A percentile compares a stretch with the other conserved stretches of the same genome.
Conservation (phyloP, 148 eudicot species). For the Oxyria digyna region DNA sequence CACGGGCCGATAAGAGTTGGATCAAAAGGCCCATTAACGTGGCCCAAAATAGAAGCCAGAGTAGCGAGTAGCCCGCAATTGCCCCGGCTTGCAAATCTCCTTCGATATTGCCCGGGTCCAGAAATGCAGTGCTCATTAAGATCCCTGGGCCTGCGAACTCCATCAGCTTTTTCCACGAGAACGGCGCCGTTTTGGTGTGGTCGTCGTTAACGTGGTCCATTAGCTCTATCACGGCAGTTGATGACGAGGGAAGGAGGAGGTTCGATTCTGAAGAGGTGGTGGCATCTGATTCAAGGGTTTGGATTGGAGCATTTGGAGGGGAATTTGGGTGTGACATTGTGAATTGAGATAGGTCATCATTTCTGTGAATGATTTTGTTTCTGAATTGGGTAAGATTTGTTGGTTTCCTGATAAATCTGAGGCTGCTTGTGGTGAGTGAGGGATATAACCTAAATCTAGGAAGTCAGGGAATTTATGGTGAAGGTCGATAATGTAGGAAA, state of each 20-base stretch:
- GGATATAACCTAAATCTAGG: neutral
- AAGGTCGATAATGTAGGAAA: neutral
- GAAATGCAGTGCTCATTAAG: constrained; percentile 55
- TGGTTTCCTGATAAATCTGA: neutral
- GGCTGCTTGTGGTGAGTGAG: neutral
- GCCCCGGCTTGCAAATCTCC: constrained; percentile 65
- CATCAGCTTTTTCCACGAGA: constrained; percentile 54
- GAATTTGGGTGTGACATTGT: constrained; percentile 1
- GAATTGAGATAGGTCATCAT: neutral
- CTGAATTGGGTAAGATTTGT: neutral
- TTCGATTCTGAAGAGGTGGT: constrained; percentile 9
- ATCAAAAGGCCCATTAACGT: constrained; percentile 45
- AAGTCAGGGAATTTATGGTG: neutral
- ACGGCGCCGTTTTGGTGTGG: constrained; percentile 17
- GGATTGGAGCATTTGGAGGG: neutral
- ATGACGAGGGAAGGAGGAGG: constrained; percentile 12
- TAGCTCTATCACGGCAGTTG: constrained; percentile 16
- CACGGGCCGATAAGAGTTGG: constrained; percentile 34
- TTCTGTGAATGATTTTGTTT: neutral
- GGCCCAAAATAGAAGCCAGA: constrained; percentile 58
- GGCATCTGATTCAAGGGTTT: neutral
- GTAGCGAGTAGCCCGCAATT: constrained; percentile 43
- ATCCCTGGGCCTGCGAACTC: constrained; percentile 55
- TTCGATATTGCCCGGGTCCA: constrained; percentile 62
- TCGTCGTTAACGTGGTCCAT: constrained; percentile 15